Conservation (phyloP, 1,139 yeast genomes). For the Taphrina sp. region DNA sequence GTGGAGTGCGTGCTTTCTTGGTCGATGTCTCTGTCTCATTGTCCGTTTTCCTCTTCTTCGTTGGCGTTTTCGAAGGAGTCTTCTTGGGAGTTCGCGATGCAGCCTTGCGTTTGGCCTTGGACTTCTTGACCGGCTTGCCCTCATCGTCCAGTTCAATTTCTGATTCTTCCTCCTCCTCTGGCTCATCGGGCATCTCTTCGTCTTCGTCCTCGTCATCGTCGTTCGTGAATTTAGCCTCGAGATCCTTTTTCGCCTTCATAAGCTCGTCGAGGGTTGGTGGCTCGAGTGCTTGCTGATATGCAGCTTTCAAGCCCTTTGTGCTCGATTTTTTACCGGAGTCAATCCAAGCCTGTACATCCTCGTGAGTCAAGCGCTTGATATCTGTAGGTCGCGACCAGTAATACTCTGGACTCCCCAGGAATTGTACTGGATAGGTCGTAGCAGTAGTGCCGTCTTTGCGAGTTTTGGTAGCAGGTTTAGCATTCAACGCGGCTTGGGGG, state of each 20-base stretch:
- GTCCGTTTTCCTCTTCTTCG: conserved; percentile 24
- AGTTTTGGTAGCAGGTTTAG: conserved; percentile 14
- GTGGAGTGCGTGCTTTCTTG: conserved; percentile 10
- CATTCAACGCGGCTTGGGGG: conserved; percentile 27
- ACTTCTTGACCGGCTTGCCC: conserved; percentile 23
- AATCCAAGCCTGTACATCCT: conserved; percentile 7
- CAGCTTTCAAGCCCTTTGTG: conserved; percentile 20
- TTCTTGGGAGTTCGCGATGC: conserved; percentile 22
- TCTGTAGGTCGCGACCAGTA: conserved; percentile 28
- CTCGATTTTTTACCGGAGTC: conserved; percentile 18
- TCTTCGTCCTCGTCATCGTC: conserved; percentile 8
- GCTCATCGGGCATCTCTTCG: conserved; percentile 5
- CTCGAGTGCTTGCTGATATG: conserved; percentile 20
- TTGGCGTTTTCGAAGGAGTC: conserved; percentile 20
- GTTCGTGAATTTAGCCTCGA: conserved; percentile 2
- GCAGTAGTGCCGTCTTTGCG: conserved; percentile 30
- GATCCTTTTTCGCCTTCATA: conserved; percentile 9
- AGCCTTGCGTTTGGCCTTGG: conserved; percentile 15
- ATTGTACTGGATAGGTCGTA: conserved; percentile 21
- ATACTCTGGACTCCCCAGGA: conserved; percentile 28
- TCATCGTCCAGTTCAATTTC: conserved; percentile 27
- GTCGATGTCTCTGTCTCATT: conserved; percentile 6
- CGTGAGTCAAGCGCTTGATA: conserved; percentile 16
- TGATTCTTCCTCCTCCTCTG: conserved; percentile 17
- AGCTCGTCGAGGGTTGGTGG: conserved; percentile 18